These are phyloP conservation scores for Populus hybrid DNA, from an alignment of 441 rosid genomes.

Conservation along the genomic window DNA sequence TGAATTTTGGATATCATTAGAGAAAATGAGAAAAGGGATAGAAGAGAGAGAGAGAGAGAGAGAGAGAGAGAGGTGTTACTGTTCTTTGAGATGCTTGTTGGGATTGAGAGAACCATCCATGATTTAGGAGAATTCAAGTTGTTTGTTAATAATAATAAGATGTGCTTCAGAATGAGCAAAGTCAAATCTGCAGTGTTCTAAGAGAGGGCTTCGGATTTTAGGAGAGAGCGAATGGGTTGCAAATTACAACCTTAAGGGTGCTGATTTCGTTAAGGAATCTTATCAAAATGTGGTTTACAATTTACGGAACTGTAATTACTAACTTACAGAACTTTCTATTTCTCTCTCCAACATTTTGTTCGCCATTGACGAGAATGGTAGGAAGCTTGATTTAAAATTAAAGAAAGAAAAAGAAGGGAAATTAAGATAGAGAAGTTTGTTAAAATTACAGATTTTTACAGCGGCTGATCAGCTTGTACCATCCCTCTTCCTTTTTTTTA, in stretches of 20 bases:
- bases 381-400: too few relatives aligned
- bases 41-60: too few relatives aligned
- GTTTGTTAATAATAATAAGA: neutral
- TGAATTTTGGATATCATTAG: neutral
- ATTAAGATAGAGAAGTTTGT: too few relatives aligned
- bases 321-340: too few relatives aligned
- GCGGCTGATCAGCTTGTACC: neutral
- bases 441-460: too few relatives aligned
- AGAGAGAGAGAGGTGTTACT: conserved; percentile 32
- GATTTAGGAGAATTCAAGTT: neutral
- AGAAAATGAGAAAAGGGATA: conserved; percentile 7
- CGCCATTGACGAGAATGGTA: too few relatives aligned
- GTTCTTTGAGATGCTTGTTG: conserved; percentile 77
- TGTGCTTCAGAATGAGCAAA: neutral
- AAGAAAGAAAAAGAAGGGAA: too few relatives aligned
- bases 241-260: too few relatives aligned
- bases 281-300: too few relatives aligned
- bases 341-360: too few relatives aligned
- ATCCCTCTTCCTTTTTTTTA: neutral
- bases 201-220: neutral
- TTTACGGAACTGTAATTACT: too few relatives aligned
- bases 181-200: neutral
- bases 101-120: conserved; percentile 43
- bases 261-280: too few relatives aligned
- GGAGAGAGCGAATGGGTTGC: neutral